phyloP scores from a whole-genome alignment of 208 protist species.

The Crithidia brevicula region DNA sequence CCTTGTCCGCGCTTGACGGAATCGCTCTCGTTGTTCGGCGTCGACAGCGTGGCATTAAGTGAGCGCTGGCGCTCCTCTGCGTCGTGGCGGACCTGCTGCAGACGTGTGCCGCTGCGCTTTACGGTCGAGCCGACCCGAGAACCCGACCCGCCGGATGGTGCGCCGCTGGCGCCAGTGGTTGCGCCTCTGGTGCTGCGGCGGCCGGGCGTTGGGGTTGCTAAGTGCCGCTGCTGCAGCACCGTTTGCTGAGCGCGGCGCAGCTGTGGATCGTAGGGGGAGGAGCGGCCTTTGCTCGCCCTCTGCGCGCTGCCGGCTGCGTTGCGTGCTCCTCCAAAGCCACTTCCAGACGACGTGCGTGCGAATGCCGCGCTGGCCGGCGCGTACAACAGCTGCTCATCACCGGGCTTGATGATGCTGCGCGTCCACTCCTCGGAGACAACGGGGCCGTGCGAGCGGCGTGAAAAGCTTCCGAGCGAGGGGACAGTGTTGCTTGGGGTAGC shows the following conservation, averaged over 20 bases:
- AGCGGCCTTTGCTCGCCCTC: conserved; percentile 6
- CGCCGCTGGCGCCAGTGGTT: conserved; percentile 7
- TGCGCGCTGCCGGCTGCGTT: conserved; percentile 2
- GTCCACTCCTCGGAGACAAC: conserved; percentile 82
- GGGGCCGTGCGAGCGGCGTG: conserved; percentile 32
- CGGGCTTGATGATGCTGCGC: conserved; percentile 70
- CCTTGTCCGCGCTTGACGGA: conserved; percentile 3
- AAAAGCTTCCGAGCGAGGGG: background rate
- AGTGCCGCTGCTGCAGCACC: conserved; percentile 24
- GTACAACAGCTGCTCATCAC: conserved; percentile 81
- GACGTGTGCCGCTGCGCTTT: conserved; percentile 23
- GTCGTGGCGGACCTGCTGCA: conserved; percentile 17
- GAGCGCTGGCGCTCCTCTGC: conserved; percentile 18
- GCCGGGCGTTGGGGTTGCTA: conserved; percentile 22
- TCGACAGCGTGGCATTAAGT: conserved; percentile 15
- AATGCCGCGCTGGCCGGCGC: conserved; percentile 13
- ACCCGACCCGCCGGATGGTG: conserved; percentile 10
- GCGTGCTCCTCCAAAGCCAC: conserved; percentile 15
- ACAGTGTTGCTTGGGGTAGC: background rate
- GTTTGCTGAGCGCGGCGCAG: conserved; percentile 28
- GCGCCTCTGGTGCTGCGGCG: conserved; percentile 14
- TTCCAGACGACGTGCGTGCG: conserved; percentile 11
- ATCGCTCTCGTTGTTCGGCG: conserved; percentile 15
- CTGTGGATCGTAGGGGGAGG: conserved; percentile 25
- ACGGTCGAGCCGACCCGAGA: conserved; percentile 24